phyloP scores from a whole-genome alignment of 1,284 basidiomycete species.

The Irpex lacteus region DNA sequence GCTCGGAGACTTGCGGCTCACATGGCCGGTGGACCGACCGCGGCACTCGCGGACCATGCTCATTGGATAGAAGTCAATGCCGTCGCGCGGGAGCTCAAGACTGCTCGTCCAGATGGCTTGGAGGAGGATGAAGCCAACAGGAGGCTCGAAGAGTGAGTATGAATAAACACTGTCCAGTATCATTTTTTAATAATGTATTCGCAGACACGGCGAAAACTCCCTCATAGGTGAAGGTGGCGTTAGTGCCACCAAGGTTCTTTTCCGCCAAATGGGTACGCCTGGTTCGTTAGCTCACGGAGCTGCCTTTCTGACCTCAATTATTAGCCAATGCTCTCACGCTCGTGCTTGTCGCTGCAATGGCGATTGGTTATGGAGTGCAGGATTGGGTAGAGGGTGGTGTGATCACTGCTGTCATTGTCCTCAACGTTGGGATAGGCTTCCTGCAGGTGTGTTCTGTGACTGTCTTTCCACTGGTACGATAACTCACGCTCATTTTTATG shows the following conservation, averaged over 20 bases:
- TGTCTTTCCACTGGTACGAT: slow-evolving; percentile 23
- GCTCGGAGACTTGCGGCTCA: neutral
- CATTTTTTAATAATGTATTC: neutral
- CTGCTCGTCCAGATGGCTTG: neutral
- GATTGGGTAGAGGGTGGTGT: slow-evolving; percentile 19
- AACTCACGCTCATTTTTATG: slow-evolving; percentile 35
- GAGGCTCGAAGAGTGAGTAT: neutral
- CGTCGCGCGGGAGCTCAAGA: neutral
- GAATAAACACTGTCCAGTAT: neutral
- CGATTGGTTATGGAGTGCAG: slow-evolving; percentile 14
- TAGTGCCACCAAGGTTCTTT: neutral
- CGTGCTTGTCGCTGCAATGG: slow-evolving; percentile 13
- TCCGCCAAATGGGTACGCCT: neutral
- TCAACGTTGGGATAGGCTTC: slow-evolving; percentile 17
- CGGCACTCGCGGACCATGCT: neutral
- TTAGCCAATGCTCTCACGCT: slow-evolving; percentile 12
- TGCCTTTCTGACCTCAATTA: neutral
- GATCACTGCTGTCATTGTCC: slow-evolving; percentile 10
- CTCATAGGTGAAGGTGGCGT: slow-evolving; percentile 1
- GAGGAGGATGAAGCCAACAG: neutral
- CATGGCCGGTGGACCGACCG: neutral
- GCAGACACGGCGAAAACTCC: neutral
- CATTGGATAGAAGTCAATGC: neutral
- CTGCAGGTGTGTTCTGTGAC: neutral
- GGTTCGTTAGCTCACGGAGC: neutral